Evolutionary conservation across 2,329 filamentous ascomycete genomes (phyloP).

Genomic region (Neoascochyta sp.): DNA sequence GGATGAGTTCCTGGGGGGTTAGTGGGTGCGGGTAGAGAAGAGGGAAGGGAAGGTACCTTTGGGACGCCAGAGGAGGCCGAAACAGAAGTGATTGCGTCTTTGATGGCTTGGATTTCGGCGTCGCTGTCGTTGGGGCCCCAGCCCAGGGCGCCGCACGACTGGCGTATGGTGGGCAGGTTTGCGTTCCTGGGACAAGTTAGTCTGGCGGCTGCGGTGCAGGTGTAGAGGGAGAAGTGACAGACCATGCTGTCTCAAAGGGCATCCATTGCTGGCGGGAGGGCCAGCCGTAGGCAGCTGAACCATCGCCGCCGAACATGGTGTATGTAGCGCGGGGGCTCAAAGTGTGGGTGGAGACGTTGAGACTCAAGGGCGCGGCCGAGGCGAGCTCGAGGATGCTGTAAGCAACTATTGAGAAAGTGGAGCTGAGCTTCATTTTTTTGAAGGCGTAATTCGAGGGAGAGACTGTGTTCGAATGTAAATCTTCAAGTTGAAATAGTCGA

Average conservation of each 20-base stretch:
- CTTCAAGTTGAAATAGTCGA: too few relatives aligned
- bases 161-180: constrained; percentile 36
- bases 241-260: constrained; percentile 36
- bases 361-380: constrained; percentile 19
- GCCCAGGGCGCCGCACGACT: constrained; percentile 36
- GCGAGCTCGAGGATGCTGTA: constrained; percentile 27
- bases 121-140: constrained; percentile 38
- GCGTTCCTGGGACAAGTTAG: constrained; percentile 20
- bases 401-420: constrained; percentile 20
- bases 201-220: constrained; percentile 1
- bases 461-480: too few relatives aligned
- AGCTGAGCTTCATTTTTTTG: constrained; percentile 17
- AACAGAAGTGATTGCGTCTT: constrained; percentile 37
- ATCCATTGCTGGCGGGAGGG: constrained; percentile 35
- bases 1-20: constrained; percentile 40
- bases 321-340: constrained; percentile 21
- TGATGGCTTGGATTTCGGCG: constrained; percentile 39
- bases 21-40: neutral
- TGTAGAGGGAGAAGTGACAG: neutral
- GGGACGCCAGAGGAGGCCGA: constrained; percentile 31
- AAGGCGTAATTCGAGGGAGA: too few relatives aligned
- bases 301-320: constrained; percentile 35
- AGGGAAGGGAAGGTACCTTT: constrained; percentile 41
- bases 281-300: constrained; percentile 37
- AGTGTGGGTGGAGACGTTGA: constrained; percentile 7